Percentiles rank a stretch among this genome's conserved stretches.
phyloP scores from a whole-genome alignment of 306 rosid genomes.

The Cyclanthera cordifolia region DNA sequence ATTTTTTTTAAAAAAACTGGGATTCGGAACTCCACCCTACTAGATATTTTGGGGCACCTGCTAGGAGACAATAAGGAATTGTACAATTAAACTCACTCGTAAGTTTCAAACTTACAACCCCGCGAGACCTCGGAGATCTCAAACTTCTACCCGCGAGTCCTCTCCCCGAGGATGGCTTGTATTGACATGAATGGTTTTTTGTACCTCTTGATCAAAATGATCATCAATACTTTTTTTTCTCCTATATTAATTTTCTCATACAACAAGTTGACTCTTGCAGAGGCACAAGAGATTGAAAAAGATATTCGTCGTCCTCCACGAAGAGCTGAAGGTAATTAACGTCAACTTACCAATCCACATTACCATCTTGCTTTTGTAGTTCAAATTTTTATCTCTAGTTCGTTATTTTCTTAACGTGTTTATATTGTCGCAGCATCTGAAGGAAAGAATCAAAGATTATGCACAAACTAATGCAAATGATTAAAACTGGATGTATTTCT shows the following conservation, averaged over 20 bases:
- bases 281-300: conserved; percentile 76
- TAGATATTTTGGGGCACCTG: no score
- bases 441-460: conserved; percentile 60
- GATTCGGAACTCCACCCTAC: no score
- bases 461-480: conserved; percentile 30
- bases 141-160: no score
- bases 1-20: no score
- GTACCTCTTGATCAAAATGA: background rate
- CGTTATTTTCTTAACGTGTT: background rate
- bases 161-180: background rate
- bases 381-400: background rate
- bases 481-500: conserved; percentile 16
- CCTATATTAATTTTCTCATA: background rate
- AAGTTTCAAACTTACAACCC: no score
- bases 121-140: no score
- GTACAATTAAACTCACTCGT: no score
- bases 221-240: background rate
- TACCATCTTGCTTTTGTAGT: background rate
- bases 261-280: conserved; percentile 37
- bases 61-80: no score
- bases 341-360: background rate
- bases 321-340: conserved; percentile 60
- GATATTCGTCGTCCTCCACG: conserved; percentile 78
- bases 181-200: background rate
- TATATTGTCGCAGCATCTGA: conserved; percentile 48